Evolutionary conservation across 306 rosid genomes (phyloP).

Genomic region (Quillaja saponaria): DNA sequence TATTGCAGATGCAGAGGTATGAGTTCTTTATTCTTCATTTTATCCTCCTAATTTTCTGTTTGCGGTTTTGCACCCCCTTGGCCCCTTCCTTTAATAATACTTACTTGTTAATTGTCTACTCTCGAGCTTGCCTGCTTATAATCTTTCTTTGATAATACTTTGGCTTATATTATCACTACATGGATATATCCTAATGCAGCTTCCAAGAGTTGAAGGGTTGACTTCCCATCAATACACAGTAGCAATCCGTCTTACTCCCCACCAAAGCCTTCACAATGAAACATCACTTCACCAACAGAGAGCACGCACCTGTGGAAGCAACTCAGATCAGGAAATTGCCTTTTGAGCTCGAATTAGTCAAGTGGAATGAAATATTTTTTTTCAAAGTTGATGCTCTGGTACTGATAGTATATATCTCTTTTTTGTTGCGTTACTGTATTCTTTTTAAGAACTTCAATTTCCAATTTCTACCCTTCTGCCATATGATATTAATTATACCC

Average conservation of each 20-base stretch:
- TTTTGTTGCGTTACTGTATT: slow-evolving; percentile 12
- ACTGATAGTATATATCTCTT: slow-evolving; percentile 31
- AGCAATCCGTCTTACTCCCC: slow-evolving; percentile 73
- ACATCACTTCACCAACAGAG: slow-evolving; percentile 68
- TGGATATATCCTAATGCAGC: slow-evolving; percentile 70
- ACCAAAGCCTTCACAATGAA: slow-evolving; percentile 42
- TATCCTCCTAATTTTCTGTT: no score
- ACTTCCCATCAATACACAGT: slow-evolving; percentile 69
- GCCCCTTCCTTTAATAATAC: no score
- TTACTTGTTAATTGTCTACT: no score
- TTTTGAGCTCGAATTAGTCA: slow-evolving; percentile 65
- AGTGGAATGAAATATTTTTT: slow-evolving; percentile 93
- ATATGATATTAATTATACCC: no score
- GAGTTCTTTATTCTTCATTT: slow-evolving; percentile 15
- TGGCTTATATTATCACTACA: no score
- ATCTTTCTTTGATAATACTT: slow-evolving; percentile 12
- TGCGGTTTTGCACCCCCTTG: no score
- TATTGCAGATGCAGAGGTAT: slow-evolving; percentile 82
- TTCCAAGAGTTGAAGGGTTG: slow-evolving; percentile 62
- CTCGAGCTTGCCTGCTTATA: background rate
- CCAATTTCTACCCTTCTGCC: no score
- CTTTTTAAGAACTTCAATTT: no score
- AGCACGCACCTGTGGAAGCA: slow-evolving; percentile 84
- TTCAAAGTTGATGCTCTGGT: slow-evolving; percentile 91
- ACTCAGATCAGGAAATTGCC: slow-evolving; percentile 48